These are phyloP conservation scores for Botryotinia narcissicola DNA, from an alignment of 2,329 filamentous ascomycete genomes.

Conservation along the genomic window DNA sequence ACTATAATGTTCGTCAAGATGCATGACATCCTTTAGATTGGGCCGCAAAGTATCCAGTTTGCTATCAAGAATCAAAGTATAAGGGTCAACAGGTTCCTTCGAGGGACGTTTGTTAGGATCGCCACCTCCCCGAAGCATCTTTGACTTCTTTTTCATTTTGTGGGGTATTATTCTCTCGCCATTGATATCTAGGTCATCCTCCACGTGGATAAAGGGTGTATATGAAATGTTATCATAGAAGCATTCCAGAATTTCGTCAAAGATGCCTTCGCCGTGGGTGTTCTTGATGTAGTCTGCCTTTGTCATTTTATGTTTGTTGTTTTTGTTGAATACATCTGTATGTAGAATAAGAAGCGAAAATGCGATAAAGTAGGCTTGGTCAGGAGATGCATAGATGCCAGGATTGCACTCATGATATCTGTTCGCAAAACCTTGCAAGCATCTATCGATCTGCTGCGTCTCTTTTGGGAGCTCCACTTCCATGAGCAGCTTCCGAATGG, in stretches of 20 bases:
- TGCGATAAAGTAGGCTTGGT: conserved; percentile 97
- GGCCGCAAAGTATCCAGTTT: conserved; percentile 81
- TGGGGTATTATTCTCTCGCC: conserved; percentile 69
- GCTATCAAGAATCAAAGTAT: conserved; percentile 87
- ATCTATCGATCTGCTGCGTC: conserved; percentile 95
- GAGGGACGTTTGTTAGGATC: conserved; percentile 63
- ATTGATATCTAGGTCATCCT: conserved; percentile 82
- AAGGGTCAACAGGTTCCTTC: conserved; percentile 91
- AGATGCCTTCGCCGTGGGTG: conserved; percentile 86
- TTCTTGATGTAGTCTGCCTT: conserved; percentile 95
- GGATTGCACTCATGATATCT: conserved; percentile 98
- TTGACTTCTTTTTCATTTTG: conserved; percentile 66
- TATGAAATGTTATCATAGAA: conserved; percentile 99
- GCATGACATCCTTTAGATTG: conserved; percentile 86
- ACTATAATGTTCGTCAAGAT: conserved; percentile 85
- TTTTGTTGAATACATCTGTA: conserved; percentile 99
- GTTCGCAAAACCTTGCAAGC: conserved; percentile 90
- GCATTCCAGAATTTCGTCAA: conserved; percentile 87
- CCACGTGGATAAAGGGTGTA: conserved; percentile 96
- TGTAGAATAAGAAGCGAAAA: conserved; percentile 96
- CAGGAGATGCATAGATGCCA: conserved; percentile 84
- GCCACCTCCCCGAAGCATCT: conserved; percentile 61
- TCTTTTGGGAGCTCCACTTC: conserved; percentile 95
- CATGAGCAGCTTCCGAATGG: conserved; percentile 91
- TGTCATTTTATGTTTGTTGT: conserved; percentile 99